Conservation (phyloP, 2,329 filamentous ascomycete genomes). For the Didymella keratinophila region DNA sequence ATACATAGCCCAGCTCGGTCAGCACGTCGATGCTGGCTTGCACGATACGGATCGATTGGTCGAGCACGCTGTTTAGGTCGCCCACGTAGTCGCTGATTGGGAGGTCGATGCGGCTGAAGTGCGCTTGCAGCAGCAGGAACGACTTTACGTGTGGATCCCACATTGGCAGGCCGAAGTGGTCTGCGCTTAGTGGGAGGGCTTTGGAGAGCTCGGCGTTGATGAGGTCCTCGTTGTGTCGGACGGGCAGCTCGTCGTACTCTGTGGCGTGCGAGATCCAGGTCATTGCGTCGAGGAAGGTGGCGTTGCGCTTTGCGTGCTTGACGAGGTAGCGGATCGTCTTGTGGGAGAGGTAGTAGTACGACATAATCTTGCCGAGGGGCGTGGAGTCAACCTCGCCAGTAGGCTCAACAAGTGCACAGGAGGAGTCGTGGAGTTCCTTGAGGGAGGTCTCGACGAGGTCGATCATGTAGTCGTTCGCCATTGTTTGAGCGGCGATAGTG, state of each 20-base stretch:
- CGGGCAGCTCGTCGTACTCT: constrained; percentile 96
- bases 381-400: constrained; percentile 92
- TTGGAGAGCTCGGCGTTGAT: constrained; percentile 91
- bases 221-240: constrained; percentile 97
- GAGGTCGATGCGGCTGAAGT: constrained; percentile 90
- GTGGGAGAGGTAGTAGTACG: constrained; percentile 96
- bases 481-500: constrained; percentile 80
- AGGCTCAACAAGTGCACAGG: constrained; percentile 81
- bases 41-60: constrained; percentile 95
- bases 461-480: constrained; percentile 95
- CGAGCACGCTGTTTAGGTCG: constrained; percentile 85
- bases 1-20: constrained; percentile 78
- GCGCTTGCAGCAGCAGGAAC: constrained; percentile 90
- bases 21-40: constrained; percentile 95
- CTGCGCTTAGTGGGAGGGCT: constrained; percentile 75
- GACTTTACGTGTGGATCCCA: constrained; percentile 99
- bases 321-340: constrained; percentile 89
- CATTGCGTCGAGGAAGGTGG: constrained; percentile 81
- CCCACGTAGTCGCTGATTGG: constrained; percentile 98
- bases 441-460: constrained; percentile 89
- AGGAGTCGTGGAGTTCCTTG: constrained; percentile 79
- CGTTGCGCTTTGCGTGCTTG: constrained; percentile 75
- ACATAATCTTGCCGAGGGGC: constrained; percentile 96
- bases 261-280: constrained; percentile 93
- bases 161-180: constrained; percentile 77